These are phyloP conservation scores for Microsporum ferrugineum DNA, from an alignment of 2,329 filamentous ascomycete genomes.

Conservation along the genomic window DNA sequence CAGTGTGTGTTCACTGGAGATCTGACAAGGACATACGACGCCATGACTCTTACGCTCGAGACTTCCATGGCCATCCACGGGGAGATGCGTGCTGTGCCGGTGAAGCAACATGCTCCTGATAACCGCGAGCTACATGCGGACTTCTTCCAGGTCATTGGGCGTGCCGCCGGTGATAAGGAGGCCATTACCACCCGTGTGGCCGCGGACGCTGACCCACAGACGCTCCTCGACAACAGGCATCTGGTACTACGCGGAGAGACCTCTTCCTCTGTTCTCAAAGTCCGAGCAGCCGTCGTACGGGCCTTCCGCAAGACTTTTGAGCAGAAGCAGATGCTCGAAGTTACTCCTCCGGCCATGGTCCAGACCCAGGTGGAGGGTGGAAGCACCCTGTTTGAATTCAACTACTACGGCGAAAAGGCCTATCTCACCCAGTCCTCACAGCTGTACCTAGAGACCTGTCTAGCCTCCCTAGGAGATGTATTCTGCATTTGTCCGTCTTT, in stretches of 20 bases:
- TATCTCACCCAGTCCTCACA: conserved; percentile 96
- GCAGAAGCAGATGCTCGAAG: conserved; percentile 66
- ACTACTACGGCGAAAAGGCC: conserved; percentile 80
- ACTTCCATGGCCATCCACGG: conserved; percentile 77
- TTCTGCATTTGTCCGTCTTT: conserved; percentile 99
- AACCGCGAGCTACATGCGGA: conserved; percentile 83
- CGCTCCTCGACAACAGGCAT: conserved; percentile 71
- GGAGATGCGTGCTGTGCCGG: conserved; percentile 70
- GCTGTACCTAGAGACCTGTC: conserved; percentile 89
- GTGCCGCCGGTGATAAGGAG: conserved; percentile 75
- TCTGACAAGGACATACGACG: conserved; percentile 84
- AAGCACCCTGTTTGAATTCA: conserved; percentile 76
- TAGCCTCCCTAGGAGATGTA: conserved; percentile 83
- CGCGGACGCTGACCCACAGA: conserved; percentile 56
- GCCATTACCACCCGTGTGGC: conserved; percentile 78
- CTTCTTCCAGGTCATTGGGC: conserved; percentile 69
- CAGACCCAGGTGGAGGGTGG: conserved; percentile 94
- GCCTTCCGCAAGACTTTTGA: conserved; percentile 72
- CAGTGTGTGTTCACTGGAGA: conserved; percentile 74
- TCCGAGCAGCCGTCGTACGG: conserved; percentile 67
- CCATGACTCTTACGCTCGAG: conserved; percentile 71
- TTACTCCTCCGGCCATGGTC: conserved; percentile 79
- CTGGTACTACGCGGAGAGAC: conserved; percentile 75
- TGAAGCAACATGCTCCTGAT: conserved; percentile 66
- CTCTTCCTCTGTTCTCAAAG: conserved; percentile 74